Conservation (phyloP, 2,329 filamentous ascomycete genomes). For the Fusarium redolens region DNA sequence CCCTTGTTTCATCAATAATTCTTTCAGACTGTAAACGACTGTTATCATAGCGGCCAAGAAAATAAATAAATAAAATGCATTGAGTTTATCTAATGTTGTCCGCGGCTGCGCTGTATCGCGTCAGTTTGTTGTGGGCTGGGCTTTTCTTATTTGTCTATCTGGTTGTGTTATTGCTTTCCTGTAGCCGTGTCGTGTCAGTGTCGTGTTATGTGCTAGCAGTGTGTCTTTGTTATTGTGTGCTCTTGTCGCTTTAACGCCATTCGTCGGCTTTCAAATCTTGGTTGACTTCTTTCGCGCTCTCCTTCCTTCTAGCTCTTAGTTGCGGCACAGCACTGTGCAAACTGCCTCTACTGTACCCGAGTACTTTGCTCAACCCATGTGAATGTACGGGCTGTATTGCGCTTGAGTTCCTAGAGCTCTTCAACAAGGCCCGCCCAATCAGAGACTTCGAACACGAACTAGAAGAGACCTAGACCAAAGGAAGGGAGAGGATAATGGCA, state of each 20-base stretch:
- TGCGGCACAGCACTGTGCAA: conserved; percentile 43
- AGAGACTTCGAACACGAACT: conserved; percentile 9
- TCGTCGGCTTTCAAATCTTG: conserved; percentile 26
- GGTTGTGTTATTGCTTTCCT: conserved; percentile 32
- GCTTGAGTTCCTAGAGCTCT: conserved; percentile 22
- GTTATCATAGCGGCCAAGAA: not conserved
- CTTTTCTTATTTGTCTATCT: conserved; percentile 24
- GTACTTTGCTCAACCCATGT: conserved; percentile 24
- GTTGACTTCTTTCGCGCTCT: conserved; percentile 29
- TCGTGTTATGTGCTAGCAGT: conserved; percentile 41
- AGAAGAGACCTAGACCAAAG: conserved; percentile 21
- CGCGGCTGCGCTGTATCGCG: conserved; percentile 36
- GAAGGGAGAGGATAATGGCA: conserved; percentile 15
- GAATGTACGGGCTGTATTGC: not conserved
- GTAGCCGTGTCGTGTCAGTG: conserved; percentile 36
- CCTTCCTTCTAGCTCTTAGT: conserved; percentile 35
- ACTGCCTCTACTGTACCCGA: conserved; percentile 26
- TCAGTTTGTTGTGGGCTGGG: conserved; percentile 28
- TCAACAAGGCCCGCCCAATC: conserved; percentile 21
- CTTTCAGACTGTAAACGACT: conserved; percentile 1
- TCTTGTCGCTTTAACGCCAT: conserved; percentile 34
- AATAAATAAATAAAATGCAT: not conserved
- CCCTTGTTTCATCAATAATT: not conserved
- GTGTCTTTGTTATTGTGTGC: conserved; percentile 42
- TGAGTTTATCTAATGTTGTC: not conserved